Evolutionary conservation across 176 grass and related monocot genomes (phyloP).

Genomic region (Stipa capillata): DNA sequence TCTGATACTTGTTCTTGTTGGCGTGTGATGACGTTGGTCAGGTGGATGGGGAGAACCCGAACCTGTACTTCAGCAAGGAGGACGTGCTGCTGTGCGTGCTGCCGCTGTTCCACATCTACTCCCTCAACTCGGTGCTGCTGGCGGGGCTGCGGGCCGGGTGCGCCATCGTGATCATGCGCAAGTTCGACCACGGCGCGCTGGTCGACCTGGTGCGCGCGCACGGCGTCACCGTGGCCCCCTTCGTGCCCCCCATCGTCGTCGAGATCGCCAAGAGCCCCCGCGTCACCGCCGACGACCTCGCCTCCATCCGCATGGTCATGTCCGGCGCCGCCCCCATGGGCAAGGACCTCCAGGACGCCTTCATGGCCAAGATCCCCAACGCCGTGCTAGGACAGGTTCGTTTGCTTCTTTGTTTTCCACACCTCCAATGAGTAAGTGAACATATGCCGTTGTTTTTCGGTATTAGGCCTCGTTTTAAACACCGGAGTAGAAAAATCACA

Average conservation of each 20-base stretch:
- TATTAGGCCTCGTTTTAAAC: no score
- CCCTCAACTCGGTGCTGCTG: conserved; percentile 87
- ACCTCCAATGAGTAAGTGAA: no score
- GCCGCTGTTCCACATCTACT: conserved; percentile 99
- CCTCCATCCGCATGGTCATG: conserved; percentile 86
- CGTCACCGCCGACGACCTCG: conserved; percentile 42
- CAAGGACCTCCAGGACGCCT: conserved; percentile 78
- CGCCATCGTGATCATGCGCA: conserved; percentile 73
- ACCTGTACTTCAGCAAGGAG: conserved; percentile 42
- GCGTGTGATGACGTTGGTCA: no score
- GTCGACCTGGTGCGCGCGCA: conserved; percentile 60
- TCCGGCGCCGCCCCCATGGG: conserved; percentile 84
- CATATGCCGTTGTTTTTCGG: no score
- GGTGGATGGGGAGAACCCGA: conserved; percentile 78
- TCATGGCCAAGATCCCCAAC: conserved; percentile 88
- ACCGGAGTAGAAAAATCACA: no score
- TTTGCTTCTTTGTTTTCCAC: no score
- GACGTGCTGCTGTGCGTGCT: conserved; percentile 88
- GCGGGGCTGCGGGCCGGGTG: conserved; percentile 61
- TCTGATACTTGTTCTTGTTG: not conserved
- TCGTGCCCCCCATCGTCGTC: conserved; percentile 89
- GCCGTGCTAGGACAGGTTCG: conserved; percentile 78
- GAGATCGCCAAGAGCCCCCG: conserved; percentile 90
- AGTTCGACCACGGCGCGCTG: conserved; percentile 73
- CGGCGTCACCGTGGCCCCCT: conserved; percentile 56